Percentiles rank a stretch among this genome's conserved stretches.
Evolutionary conservation across 2,329 filamentous ascomycete genomes (phyloP).

Genomic region (Neoscytalidium dimidiatum): DNA sequence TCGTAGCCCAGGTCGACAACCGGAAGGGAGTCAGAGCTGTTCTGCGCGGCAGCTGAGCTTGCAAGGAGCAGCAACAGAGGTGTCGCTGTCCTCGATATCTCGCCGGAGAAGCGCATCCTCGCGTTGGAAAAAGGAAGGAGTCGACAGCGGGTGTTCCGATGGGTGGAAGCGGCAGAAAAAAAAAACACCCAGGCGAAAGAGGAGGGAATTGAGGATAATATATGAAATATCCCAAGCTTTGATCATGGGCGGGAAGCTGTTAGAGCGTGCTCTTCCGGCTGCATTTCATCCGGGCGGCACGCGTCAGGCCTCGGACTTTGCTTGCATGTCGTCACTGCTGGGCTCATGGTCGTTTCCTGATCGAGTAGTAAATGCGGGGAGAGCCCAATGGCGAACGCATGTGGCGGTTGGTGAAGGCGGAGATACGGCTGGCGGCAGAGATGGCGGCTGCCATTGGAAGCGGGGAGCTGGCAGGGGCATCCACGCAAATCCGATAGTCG

Average conservation of each 20-base stretch:
- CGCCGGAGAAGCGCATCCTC: background rate
- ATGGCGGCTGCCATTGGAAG: background rate
- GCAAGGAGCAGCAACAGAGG: background rate
- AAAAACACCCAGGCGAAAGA: background rate
- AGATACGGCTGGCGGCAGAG: background rate
- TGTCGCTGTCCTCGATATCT: background rate
- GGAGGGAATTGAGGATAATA: background rate
- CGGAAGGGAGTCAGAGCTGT: background rate
- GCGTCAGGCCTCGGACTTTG: background rate
- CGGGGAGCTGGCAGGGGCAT: background rate
- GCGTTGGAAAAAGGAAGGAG: background rate
- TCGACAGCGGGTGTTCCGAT: background rate
- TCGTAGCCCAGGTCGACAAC: slow-evolving; percentile 17
- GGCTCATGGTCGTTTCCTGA: background rate
- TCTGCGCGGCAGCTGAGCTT: background rate
- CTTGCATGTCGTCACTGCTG: background rate
- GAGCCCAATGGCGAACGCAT: background rate
- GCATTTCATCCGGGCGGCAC: background rate
- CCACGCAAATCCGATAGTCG: background rate
- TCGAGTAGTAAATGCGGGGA: background rate
- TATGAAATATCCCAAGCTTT: background rate
- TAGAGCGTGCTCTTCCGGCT: background rate
- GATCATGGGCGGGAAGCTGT: background rate
- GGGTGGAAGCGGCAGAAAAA: background rate
- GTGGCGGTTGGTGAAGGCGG: background rate